Conservation (phyloP, 2,329 filamentous ascomycete genomes). For the Biscogniauxia marginata region DNA sequence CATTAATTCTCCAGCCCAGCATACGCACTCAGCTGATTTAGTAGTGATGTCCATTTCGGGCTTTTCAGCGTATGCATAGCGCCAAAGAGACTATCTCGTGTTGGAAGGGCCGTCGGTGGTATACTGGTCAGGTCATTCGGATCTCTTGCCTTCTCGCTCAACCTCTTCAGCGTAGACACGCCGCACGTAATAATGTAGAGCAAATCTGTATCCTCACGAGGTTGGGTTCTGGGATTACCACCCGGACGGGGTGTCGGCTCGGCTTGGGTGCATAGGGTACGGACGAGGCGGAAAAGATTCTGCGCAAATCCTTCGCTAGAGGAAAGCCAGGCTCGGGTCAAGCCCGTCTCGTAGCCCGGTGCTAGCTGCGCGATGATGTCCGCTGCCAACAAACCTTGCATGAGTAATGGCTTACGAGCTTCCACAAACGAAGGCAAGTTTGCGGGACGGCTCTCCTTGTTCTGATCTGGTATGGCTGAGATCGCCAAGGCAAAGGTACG, state of each 20-base stretch:
- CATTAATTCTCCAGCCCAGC: slow-evolving; percentile 39
- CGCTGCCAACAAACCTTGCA: slow-evolving; percentile 87
- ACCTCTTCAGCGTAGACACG: slow-evolving; percentile 63
- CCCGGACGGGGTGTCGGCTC: slow-evolving; percentile 45
- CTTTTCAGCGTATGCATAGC: slow-evolving; percentile 62
- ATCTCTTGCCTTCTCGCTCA: slow-evolving; percentile 67
- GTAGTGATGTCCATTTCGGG: slow-evolving; percentile 60
- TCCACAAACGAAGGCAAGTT: slow-evolving; percentile 69
- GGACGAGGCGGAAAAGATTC: slow-evolving; percentile 73
- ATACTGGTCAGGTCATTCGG: slow-evolving; percentile 52
- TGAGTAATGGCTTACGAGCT: slow-evolving; percentile 80
- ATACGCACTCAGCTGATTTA: slow-evolving; percentile 68
- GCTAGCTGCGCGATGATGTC: slow-evolving; percentile 81
- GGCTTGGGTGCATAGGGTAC: slow-evolving; percentile 65
- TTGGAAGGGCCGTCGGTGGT: slow-evolving; percentile 62
- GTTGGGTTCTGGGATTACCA: slow-evolving; percentile 31
- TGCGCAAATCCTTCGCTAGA: slow-evolving; percentile 82
- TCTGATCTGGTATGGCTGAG: slow-evolving; percentile 74
- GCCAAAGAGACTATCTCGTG: slow-evolving; percentile 64
- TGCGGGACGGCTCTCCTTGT: slow-evolving; percentile 52
- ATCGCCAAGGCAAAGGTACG: slow-evolving; percentile 85
- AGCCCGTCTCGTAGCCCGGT: slow-evolving; percentile 65
- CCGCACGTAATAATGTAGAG: slow-evolving; percentile 67
- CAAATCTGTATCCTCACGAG: slow-evolving; percentile 49
- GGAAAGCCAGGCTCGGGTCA: slow-evolving; percentile 78